Evolutionary conservation across 164 flowering plant species (phyloP).

Genomic region (Litsea cubeba): DNA sequence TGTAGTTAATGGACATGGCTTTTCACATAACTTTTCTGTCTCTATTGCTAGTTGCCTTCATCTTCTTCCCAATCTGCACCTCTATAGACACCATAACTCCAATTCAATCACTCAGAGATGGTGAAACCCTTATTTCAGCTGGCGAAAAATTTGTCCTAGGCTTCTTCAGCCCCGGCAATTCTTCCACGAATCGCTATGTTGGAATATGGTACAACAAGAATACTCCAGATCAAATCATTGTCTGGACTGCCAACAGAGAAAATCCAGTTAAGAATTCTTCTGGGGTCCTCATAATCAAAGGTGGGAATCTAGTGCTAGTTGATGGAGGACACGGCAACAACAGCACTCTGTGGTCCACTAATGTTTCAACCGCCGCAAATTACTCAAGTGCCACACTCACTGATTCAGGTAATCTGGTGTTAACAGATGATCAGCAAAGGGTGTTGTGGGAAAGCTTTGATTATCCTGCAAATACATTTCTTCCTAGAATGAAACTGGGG

Average conservation of each 20-base stretch:
- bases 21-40: too few species aligned
- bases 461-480: slow-evolving; percentile 15
- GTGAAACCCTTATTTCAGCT: neutral
- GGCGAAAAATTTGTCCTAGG: slow-evolving; percentile 8
- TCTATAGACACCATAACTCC: neutral
- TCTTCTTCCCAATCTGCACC: too few species aligned
- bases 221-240: neutral
- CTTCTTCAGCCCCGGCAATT: slow-evolving; percentile 10
- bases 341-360: neutral
- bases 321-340: neutral
- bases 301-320: neutral
- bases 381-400: neutral
- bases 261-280: neutral
- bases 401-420: slow-evolving; percentile 5
- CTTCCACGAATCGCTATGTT: slow-evolving; percentile 4
- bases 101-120: neutral
- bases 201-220: slow-evolving; percentile 8
- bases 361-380: neutral
- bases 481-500: slow-evolving; percentile 23
- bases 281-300: neutral
- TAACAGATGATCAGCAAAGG: neutral
- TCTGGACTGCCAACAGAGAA: slow-evolving; percentile 12
- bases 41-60: too few species aligned
- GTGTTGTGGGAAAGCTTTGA: slow-evolving; percentile 5
- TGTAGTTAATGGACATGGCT: too few species aligned